These are phyloP conservation scores for Litchi chinensis DNA, from an alignment of 345 rosid genomes.

Conservation along the genomic window DNA sequence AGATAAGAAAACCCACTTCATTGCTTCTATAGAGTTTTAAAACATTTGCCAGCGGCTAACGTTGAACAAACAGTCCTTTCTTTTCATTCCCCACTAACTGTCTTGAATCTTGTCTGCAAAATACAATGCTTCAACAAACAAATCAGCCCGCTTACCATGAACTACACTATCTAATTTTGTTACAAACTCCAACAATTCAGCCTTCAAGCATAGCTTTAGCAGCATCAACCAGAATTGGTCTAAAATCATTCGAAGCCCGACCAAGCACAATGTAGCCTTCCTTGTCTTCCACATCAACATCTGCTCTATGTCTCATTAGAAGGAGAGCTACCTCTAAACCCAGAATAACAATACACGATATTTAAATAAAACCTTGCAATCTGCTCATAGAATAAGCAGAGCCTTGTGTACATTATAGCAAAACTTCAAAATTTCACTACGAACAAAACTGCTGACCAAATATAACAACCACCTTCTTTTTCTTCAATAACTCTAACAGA, in stretches of 20 bases:
- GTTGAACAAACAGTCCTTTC: neutral
- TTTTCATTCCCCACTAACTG: neutral
- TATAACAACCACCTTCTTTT: neutral
- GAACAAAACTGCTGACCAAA: neutral
- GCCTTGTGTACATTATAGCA: neutral
- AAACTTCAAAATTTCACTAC: neutral
- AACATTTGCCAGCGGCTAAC: neutral
- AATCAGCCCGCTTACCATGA: conserved; percentile 9
- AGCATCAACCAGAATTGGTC: conserved; percentile 68
- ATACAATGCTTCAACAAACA: neutral
- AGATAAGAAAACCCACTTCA: neutral
- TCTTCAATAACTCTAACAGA: neutral
- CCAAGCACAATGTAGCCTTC: conserved; percentile 98
- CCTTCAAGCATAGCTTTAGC: conserved; percentile 83
- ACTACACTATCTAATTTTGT: neutral
- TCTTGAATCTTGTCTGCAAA: neutral
- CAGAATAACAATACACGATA: conserved; percentile 7
- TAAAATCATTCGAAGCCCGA: conserved; percentile 62
- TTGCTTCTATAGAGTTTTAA: conserved; percentile 1
- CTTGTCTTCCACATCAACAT: conserved; percentile 84
- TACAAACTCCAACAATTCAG: conserved; percentile 28
- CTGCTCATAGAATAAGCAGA: neutral
- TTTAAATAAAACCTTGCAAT: neutral
- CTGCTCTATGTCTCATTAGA: conserved; percentile 84
- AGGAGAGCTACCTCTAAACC: conserved; percentile 70